Conservation (phyloP, 768 basidiomycete species). For the Lentinula sp. region DNA sequence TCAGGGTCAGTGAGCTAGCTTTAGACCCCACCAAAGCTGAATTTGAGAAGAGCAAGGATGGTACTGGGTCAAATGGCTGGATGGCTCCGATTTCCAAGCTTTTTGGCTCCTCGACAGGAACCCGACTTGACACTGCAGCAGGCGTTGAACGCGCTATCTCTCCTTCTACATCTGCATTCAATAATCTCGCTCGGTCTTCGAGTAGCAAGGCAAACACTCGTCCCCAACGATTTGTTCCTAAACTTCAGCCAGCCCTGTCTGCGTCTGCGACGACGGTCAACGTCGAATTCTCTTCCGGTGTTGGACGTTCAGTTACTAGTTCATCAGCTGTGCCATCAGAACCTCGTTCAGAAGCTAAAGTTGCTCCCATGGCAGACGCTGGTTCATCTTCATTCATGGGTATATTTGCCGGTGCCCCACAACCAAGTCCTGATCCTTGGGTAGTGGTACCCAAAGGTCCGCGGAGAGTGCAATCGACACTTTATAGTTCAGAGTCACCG, state of each 20-base stretch:
- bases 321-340: conserved; percentile 18
- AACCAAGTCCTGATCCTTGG: conserved; percentile 59
- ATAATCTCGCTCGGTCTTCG: conserved; percentile 16
- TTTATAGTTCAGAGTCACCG: conserved; percentile 13
- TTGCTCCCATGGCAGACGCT: background rate
- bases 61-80: conserved; percentile 49
- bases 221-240: conserved; percentile 55
- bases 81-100: conserved; percentile 84
- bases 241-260: conserved; percentile 77
- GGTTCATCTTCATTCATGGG: conserved; percentile 45
- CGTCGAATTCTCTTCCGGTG: conserved; percentile 83
- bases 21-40: conserved; percentile 53
- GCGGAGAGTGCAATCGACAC: conserved; percentile 18
- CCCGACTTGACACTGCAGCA: conserved; percentile 15
- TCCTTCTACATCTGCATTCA: background rate
- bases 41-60: conserved; percentile 28
- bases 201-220: conserved; percentile 18
- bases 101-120: conserved; percentile 35
- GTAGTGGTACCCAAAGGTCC: conserved; percentile 49
- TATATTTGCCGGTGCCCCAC: conserved; percentile 90
- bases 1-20: conserved; percentile 63
- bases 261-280: conserved; percentile 92
- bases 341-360: background rate
- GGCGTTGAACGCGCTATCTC: conserved; percentile 7
- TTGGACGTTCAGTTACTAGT: conserved; percentile 48